phyloP scores from a whole-genome alignment of 2,329 filamentous ascomycete genomes.

The Cryphonectria carpinicola region DNA sequence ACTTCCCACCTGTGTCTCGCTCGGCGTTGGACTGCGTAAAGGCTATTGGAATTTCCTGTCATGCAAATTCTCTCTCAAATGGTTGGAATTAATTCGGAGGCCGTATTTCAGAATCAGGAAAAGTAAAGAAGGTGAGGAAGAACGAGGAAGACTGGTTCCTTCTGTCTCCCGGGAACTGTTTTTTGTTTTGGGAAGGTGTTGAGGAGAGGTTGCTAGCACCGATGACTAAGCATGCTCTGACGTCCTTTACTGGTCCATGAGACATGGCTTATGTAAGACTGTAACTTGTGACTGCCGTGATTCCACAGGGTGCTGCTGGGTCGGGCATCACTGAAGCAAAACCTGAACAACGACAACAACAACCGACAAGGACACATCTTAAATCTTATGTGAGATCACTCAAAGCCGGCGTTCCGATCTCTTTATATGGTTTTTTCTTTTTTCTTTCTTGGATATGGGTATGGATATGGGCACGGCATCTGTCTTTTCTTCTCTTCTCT shows the following conservation, averaged over 20 bases:
- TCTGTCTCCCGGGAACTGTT: no score
- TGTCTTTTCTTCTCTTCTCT: neutral
- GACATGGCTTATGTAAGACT: neutral
- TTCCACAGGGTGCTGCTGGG: neutral
- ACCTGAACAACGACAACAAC: neutral
- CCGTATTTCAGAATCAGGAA: no score
- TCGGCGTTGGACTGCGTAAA: neutral
- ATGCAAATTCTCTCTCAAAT: no score
- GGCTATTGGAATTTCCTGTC: no score
- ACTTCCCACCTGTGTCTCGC: neutral
- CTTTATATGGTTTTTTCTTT: neutral
- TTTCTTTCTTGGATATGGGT: neutral
- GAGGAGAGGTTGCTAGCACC: neutral
- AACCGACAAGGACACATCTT: neutral
- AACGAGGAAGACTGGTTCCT: no score
- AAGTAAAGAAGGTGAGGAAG: neutral
- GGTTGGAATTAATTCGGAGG: no score
- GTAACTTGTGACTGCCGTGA: neutral
- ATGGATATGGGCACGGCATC: neutral
- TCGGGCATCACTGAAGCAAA: neutral
- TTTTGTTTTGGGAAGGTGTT: neutral
- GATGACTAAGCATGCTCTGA: neutral
- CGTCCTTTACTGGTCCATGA: neutral
- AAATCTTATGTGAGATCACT: neutral
- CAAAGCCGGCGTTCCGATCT: neutral